Base-by-base conservation (phyloP, 305 asterid genomes). In the Ilex paraguariensis region DNA sequence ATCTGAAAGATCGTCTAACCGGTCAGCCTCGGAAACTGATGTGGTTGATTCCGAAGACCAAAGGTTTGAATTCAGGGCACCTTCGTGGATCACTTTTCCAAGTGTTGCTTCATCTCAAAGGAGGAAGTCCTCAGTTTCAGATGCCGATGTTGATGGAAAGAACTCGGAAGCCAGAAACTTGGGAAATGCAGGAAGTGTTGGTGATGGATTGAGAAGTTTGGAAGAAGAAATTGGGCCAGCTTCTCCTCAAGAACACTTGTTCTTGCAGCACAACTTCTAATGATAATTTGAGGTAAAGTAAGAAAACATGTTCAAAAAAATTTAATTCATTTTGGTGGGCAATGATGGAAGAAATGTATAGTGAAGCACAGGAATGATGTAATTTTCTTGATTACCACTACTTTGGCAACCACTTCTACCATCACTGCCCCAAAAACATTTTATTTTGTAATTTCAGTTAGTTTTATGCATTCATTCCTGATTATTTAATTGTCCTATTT, bases 171-270 rank as follows among this genome's bases (percentile, higher is more conserved):
- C 33, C 31, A 79, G 73, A 57, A 83, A 79, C 53, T 66, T 10
- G 17, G 82, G 76, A 31, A 75, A 68, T 48, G 81, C 73, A 57
- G 62, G 64, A 3, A 66, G 28, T 14, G 73, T 31, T 56, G 86
- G 83, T 48, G 95, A 86, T 62, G 88, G 73, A 3, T 64, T 84
- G 77, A 79, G 81, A 66, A 82, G 92, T 72, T 77, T 78, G 58
- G 92, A 84, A 13, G 95, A 87, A 75, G 97, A 90, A 83, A 90
- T 87, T 17, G 88, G 83, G 3, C 97, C 97, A 3, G 96, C 97
- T 63, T 87, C 95, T 9, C 96, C 97, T 72, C 95, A 79, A 70
- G 84, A 90, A 66, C 85, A 84, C 63, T 71, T 90, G 80, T 90
- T 69, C 79, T 72, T 90, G 88, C 90, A 85, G 85, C 97, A 85